Evolutionary conservation across 257 asterid genomes (phyloP), one percentile per base, ranked within the genome.

Genomic region (Ophiorrhiza pumila): DNA sequence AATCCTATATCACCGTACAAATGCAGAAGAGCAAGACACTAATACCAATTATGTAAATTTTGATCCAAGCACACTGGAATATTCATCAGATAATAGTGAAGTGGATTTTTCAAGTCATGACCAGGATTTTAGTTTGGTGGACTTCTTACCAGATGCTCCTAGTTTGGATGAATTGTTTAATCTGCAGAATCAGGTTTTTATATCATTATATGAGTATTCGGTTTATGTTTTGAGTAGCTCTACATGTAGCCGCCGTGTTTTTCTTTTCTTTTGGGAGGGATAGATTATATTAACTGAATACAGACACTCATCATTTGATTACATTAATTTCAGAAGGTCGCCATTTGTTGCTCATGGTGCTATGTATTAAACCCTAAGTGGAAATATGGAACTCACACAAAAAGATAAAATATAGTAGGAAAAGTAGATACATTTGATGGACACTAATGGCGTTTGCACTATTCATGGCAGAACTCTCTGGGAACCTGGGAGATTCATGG

Each of bases 41-140:
- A 78, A 71, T 74, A 77, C 80, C 70, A 74, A 77, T 74, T 84
- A 73, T 76, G 68, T 78, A 58, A 82, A 61, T 81, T 84, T 77
- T 73, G 89, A 81, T 50, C 77, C 80, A 57, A 85, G 82, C 73
- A 78, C 80, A 35, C 52, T 74, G 68, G 87, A 83, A 68, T 84
- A 82, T 74, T 87, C 92, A 52, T 91, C 97, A 78, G 98, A 91
- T 80, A 87, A 89, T 79, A 87, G 93, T 70, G 97, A 87, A 66
- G 90, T 91, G 68, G 96, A 89, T 72, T 91, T 93, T 84, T 86
- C 90, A 20, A 80, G 79, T 76, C 81, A 74, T 49, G 76, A 52
- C 68, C 87, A 72, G 68, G 85, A 82, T 27, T 62, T 74, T 41
- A 74, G 78, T 74, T 80, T 74, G 22, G 42, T 32, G 64, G 89